These are phyloP conservation scores for Chlorencoelia australis DNA, from an alignment of 2,329 filamentous ascomycete species.

Conservation along the genomic window DNA sequence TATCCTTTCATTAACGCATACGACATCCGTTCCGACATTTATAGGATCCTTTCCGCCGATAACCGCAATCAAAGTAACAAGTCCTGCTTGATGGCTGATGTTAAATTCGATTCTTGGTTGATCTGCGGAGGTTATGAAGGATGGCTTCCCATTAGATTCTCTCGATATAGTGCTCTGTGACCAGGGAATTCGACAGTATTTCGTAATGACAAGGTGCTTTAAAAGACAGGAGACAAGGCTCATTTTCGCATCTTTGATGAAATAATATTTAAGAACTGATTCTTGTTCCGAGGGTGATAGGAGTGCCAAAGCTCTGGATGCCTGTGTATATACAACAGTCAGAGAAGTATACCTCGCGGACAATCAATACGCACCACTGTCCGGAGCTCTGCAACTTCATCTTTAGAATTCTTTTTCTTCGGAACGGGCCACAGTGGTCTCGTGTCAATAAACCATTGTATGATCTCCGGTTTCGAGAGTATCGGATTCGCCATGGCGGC, in stretches of 20 bases:
- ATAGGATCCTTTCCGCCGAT: slow-evolving; percentile 21
- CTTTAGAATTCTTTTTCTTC: slow-evolving; percentile 27
- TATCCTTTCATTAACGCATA: slow-evolving; percentile 61
- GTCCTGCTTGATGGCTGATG: slow-evolving; percentile 66
- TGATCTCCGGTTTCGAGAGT: slow-evolving; percentile 28
- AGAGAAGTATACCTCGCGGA: background rate
- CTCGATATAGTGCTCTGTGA: slow-evolving; percentile 44
- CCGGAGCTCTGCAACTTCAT: slow-evolving; percentile 29
- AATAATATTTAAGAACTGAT: slow-evolving; percentile 50
- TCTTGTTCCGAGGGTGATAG: slow-evolving; percentile 45
- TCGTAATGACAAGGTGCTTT: slow-evolving; percentile 59
- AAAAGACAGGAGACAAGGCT: slow-evolving; percentile 61
- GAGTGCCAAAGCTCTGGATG: slow-evolving; percentile 42
- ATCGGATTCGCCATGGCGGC: too few species aligned
- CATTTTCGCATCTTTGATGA: slow-evolving; percentile 65
- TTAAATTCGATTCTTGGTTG: slow-evolving; percentile 49
- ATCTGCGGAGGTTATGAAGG: slow-evolving; percentile 25
- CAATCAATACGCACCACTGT: slow-evolving; percentile 16
- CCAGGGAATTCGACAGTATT: slow-evolving; percentile 51
- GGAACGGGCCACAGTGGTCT: slow-evolving; percentile 43
- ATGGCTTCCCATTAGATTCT: slow-evolving; percentile 37
- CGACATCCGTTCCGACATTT: slow-evolving; percentile 64
- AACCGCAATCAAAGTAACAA: slow-evolving; percentile 55
- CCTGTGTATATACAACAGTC: slow-evolving; percentile 31
- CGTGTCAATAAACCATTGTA: slow-evolving; percentile 56